These are phyloP conservation scores for Phylloporus arenicola DNA, from an alignment of 768 basidiomycete genomes.

Conservation along the genomic window DNA sequence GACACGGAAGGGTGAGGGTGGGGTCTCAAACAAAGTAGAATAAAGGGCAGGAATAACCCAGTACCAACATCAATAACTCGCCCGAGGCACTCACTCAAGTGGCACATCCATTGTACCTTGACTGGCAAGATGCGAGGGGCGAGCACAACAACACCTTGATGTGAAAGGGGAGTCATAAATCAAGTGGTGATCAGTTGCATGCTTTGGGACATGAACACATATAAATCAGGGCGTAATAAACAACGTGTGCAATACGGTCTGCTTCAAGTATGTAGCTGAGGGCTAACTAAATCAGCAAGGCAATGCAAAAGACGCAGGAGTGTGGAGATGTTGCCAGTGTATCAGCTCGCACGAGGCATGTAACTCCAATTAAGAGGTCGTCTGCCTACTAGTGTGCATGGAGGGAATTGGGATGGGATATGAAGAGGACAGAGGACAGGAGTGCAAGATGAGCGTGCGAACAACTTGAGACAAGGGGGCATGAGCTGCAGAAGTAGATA, in stretches of 20 bases:
- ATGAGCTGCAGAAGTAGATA: background rate
- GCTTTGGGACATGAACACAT: conserved; percentile 23
- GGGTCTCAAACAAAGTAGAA: too few species aligned
- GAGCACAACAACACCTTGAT: conserved; percentile 13
- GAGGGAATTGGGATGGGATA: too few species aligned
- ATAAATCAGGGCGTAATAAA: conserved; percentile 43
- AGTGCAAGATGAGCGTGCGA: conserved; percentile 44
- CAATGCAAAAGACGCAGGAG: conserved; percentile 5
- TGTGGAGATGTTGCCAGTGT: too few species aligned
- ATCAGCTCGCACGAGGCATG: too few species aligned
- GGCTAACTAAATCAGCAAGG: conserved; percentile 21
- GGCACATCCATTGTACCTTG: too few species aligned
- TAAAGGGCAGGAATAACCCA: too few species aligned
- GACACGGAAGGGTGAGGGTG: too few species aligned
- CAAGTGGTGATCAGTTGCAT: conserved; percentile 45
- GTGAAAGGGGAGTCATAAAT: conserved; percentile 19
- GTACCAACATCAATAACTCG: too few species aligned
- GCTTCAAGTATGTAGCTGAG: conserved; percentile 22
- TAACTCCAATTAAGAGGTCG: too few species aligned
- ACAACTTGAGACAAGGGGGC: conserved; percentile 44
- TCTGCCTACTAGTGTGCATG: too few species aligned
- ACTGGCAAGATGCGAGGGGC: conserved; percentile 19
- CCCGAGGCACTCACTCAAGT: too few species aligned
- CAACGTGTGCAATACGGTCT: conserved; percentile 31
- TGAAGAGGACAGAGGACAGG: conserved; percentile 29